Percentiles rank a stretch among this genome's conserved stretches.
Conservation (phyloP, 139 green algal species). For the Bryopsis sp. region DNA sequence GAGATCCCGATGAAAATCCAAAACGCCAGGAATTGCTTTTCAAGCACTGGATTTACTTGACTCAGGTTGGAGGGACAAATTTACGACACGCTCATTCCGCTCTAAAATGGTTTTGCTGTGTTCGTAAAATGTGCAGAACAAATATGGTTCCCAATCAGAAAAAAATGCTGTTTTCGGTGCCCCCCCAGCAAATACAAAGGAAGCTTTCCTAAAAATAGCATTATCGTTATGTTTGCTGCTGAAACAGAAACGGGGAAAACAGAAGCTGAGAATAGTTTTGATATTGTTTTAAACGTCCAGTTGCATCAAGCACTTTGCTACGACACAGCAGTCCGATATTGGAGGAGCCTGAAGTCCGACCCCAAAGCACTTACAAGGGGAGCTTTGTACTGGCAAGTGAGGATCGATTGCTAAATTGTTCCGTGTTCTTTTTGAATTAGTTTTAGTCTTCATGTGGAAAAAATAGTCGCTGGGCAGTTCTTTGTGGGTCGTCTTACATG, state of each 20-base stretch:
- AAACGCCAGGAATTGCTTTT: conserved; percentile 20
- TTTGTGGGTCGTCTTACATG: too few relatives aligned
- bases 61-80: conserved; percentile 28
- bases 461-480: too few relatives aligned
- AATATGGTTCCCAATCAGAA: background rate
- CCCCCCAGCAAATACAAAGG: background rate
- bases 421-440: too few relatives aligned
- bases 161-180: background rate
- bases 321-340: conserved; percentile 42
- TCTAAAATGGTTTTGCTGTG: too few relatives aligned
- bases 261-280: background rate
- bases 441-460: too few relatives aligned
- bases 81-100: background rate
- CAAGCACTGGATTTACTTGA: conserved; percentile 46
- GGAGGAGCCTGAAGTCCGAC: conserved; percentile 45
- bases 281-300: conserved; percentile 20
- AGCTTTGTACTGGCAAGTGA: conserved; percentile 71
- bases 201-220: background rate
- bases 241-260: background rate
- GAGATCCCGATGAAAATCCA: background rate
- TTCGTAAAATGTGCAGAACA: conserved; percentile 1
- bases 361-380: conserved; percentile 51
- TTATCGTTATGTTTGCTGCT: background rate
- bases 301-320: conserved; percentile 64
- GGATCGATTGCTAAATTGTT: too few relatives aligned